These are phyloP conservation scores for Diospyros kaki DNA, from an alignment of 148 eudicot species.

Conservation along the genomic window DNA sequence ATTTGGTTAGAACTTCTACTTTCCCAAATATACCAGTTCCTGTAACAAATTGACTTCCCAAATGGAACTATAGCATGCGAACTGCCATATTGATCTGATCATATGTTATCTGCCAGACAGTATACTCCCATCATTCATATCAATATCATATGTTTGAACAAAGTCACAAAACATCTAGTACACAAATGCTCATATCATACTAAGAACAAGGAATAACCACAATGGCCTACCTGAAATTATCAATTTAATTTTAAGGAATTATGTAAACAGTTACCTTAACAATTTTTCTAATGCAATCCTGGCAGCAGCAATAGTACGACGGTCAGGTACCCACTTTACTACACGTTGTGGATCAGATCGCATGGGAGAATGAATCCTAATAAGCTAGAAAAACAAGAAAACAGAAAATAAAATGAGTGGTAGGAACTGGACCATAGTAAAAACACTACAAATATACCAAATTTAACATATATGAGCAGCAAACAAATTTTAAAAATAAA, in stretches of 20 bases:
- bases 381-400: slow-evolving; percentile 44
- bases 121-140: neutral
- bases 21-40: neutral
- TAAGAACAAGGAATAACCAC: neutral
- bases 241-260: neutral
- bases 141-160: neutral
- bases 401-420: neutral
- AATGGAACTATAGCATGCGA: neutral
- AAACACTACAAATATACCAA: too few relatives aligned
- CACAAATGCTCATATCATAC: neutral
- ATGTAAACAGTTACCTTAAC: slow-evolving; percentile 45
- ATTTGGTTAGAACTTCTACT: neutral
- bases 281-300: slow-evolving; percentile 78
- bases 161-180: neutral
- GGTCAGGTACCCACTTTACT: slow-evolving; percentile 81
- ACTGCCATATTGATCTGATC: neutral
- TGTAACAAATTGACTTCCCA: neutral
- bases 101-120: neutral
- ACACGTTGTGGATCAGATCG: slow-evolving; percentile 83
- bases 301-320: slow-evolving; percentile 53
- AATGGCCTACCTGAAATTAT: neutral
- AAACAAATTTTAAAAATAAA: too few relatives aligned
- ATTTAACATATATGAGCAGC: too few relatives aligned
- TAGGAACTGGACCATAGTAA: slow-evolving; percentile 1
- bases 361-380: slow-evolving; percentile 96